Percentiles rank a stretch among this genome's conserved stretches.
phyloP scores from a whole-genome alignment of 108 stramenopile species.

The Tribonema minus region DNA sequence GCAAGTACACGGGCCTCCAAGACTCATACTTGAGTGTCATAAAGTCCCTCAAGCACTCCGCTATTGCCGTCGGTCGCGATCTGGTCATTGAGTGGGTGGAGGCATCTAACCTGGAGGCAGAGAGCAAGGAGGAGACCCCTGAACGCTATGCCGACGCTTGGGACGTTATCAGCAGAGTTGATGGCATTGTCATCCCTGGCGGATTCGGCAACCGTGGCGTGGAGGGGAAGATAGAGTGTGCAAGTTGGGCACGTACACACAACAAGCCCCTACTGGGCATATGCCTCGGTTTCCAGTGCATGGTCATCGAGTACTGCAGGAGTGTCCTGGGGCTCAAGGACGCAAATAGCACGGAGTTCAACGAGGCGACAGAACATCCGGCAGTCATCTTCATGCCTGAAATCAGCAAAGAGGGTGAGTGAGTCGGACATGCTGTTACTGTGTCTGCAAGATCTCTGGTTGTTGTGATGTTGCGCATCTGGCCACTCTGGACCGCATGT shows the following conservation, averaged over 20 bases:
- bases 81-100: slow-evolving; percentile 92
- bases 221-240: slow-evolving; percentile 80
- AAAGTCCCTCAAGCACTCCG: slow-evolving; percentile 85
- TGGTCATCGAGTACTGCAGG: slow-evolving; percentile 93
- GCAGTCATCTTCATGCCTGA: slow-evolving; percentile 98
- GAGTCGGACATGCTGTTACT: background rate
- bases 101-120: slow-evolving; percentile 76
- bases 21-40: slow-evolving; percentile 93
- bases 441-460: background rate
- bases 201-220: slow-evolving; percentile 90
- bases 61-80: slow-evolving; percentile 75
- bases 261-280: slow-evolving; percentile 84
- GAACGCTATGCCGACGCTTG: slow-evolving; percentile 66
- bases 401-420: slow-evolving; percentile 68
- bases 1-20: slow-evolving; percentile 91
- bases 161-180: slow-evolving; percentile 65
- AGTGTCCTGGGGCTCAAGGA: slow-evolving; percentile 63
- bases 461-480: background rate
- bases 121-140: slow-evolving; percentile 8
- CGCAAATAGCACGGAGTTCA: slow-evolving; percentile 85
- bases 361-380: slow-evolving; percentile 60
- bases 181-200: slow-evolving; percentile 80
- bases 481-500: background rate
- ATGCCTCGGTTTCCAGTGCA: slow-evolving; percentile 90
- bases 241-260: slow-evolving; percentile 65